phyloP scores from a whole-genome alignment of 257 asterid genomes.

The Nemophila menziesii region DNA sequence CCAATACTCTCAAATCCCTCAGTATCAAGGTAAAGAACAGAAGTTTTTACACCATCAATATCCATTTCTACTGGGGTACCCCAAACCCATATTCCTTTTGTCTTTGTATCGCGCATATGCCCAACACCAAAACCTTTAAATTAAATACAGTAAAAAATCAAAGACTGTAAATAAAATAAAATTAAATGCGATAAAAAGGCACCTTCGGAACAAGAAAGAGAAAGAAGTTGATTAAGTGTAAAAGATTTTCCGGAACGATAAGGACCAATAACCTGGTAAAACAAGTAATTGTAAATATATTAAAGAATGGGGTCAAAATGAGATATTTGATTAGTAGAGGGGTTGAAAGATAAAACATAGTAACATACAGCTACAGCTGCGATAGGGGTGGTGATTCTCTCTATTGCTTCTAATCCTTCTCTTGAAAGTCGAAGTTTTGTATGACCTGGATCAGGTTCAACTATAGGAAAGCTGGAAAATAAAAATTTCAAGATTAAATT shows the following conservation, averaged over 20 bases:
- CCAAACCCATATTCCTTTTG: slow-evolving; percentile 99
- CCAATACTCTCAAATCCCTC: slow-evolving; percentile 99
- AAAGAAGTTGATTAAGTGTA: slow-evolving; percentile 94
- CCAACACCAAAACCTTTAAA: slow-evolving; percentile 96
- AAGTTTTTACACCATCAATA: slow-evolving; percentile 71
- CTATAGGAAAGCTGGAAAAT: slow-evolving; percentile 68
- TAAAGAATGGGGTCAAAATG: slow-evolving; percentile 1
- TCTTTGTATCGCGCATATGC: slow-evolving; percentile 96
- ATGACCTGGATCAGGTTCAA: slow-evolving; percentile 96
- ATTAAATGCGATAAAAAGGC: slow-evolving; percentile 12
- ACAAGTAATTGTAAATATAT: not conserved
- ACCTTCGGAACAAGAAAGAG: slow-evolving; percentile 96
- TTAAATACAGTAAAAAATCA: slow-evolving; percentile 1
- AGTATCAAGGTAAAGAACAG: slow-evolving; percentile 90
- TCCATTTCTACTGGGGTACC: slow-evolving; percentile 72
- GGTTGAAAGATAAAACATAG: slow-evolving; percentile 24
- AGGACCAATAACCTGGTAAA: slow-evolving; percentile 84
- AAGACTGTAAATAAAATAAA: slow-evolving; percentile 1
- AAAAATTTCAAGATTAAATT: slow-evolving; percentile 6
- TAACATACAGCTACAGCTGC: slow-evolving; percentile 94
- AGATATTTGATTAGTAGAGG: not conserved
- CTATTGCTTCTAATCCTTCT: slow-evolving; percentile 86
- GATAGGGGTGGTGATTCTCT: slow-evolving; percentile 73
- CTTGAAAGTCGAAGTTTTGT: slow-evolving; percentile 82
- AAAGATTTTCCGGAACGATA: slow-evolving; percentile 98